A percentile compares a stretch with the other conserved stretches of the same genome.
phyloP scores from a whole-genome alignment of 176 grass and related monocot genomes.

The Pontederia paniculata region DNA sequence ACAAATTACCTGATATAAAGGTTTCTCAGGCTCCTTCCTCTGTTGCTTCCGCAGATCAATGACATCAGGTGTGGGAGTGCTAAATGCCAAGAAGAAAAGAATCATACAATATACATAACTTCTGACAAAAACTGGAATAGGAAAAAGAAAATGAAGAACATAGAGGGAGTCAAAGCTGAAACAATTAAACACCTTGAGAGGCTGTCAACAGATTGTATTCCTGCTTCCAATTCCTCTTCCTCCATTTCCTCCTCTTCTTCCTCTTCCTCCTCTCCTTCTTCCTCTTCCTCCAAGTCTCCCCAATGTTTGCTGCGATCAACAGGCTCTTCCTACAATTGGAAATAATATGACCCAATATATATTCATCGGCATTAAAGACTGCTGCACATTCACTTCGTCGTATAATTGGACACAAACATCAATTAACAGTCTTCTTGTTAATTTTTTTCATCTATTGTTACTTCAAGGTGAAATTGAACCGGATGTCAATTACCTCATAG shows the following conservation, averaged over 20 bases:
- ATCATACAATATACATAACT: not conserved
- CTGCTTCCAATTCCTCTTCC: conserved; percentile 73
- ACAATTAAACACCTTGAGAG: conserved; percentile 45
- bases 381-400: too few species aligned
- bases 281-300: conserved; percentile 89
- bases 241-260: conserved; percentile 52
- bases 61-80: conserved; percentile 94
- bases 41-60: conserved; percentile 91
- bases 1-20: conserved; percentile 55
- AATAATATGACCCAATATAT: not conserved
- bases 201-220: conserved; percentile 77
- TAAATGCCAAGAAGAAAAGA: conserved; percentile 18
- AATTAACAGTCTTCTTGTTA: too few species aligned
- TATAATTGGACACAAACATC: too few species aligned
- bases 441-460: too few species aligned
- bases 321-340: conserved; percentile 56
- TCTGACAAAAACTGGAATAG: not conserved
- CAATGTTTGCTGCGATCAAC: conserved; percentile 88
- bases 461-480: too few species aligned
- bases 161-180: too few species aligned
- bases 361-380: too few species aligned
- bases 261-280: conserved; percentile 61
- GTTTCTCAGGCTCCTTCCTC: conserved; percentile 84
- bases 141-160: not conserved
- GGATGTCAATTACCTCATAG: conserved; percentile 38